phyloP scores from a whole-genome alignment of 202 grass and related monocot genomes.

The Eragrostis tef region DNA sequence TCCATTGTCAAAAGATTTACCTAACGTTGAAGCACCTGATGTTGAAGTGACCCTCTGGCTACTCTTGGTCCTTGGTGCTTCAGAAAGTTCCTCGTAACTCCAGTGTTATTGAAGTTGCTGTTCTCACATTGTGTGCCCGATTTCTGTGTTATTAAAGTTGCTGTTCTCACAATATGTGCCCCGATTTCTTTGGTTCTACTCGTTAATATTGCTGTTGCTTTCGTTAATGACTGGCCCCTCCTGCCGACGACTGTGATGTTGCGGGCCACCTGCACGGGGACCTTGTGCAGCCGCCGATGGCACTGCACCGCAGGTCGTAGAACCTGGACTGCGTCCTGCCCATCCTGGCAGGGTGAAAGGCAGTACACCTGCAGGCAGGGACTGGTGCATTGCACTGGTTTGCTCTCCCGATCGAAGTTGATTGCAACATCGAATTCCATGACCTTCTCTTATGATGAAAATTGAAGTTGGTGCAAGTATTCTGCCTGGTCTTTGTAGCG shows the following conservation, averaged over 20 bases:
- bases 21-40: neutral
- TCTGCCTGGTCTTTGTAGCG: neutral
- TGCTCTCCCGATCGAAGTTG: neutral
- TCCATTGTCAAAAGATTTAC: neutral
- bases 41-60: constrained; percentile 31
- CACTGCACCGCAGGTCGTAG: neutral
- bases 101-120: neutral
- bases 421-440: neutral
- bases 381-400: neutral
- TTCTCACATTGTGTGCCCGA: neutral
- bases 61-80: neutral
- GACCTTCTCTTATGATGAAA: neutral
- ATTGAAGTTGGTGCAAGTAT: neutral
- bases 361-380: neutral
- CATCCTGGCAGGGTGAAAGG: neutral
- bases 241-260: neutral
- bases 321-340: constrained; percentile 6
- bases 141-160: neutral
- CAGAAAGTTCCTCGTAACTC: neutral
- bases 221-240: neutral
- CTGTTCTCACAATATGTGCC: neutral
- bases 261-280: neutral
- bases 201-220: neutral
- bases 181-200: neutral
- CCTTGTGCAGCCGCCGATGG: neutral